Evolutionary conservation across 78 protist genomes (phyloP).

Genomic region (Dictyostelium capitatum): DNA sequence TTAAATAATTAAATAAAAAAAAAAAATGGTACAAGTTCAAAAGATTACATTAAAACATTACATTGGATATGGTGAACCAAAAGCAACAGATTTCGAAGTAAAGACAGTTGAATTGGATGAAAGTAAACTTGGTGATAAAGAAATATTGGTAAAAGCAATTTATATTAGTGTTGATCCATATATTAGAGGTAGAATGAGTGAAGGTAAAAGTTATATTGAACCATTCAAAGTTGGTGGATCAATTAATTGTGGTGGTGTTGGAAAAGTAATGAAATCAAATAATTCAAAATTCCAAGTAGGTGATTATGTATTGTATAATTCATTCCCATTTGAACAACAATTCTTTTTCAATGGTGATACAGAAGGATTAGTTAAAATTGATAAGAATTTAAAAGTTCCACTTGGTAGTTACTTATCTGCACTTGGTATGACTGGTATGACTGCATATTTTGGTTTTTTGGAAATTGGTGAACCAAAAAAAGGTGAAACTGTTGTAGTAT

Average conservation of each 20-base stretch:
- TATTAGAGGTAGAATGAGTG: slow-evolving; percentile 41
- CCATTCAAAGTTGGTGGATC: neutral
- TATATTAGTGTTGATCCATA: slow-evolving; percentile 42
- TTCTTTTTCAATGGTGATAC: too few relatives aligned
- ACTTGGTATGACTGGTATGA: slow-evolving; percentile 82
- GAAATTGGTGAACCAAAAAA: slow-evolving; percentile 75
- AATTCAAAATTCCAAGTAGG: slow-evolving; percentile 18
- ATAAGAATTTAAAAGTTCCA: neutral
- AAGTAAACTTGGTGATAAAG: neutral
- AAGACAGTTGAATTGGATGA: neutral
- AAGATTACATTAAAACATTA: neutral
- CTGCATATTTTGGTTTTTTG: slow-evolving; percentile 67
- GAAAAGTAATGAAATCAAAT: slow-evolving; percentile 20
- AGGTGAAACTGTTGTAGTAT: slow-evolving; percentile 83
- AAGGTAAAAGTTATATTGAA: neutral
- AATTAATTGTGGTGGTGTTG: slow-evolving; percentile 13
- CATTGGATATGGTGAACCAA: neutral
- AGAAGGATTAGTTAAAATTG: neutral
- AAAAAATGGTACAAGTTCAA: neutral
- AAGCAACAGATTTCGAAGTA: neutral
- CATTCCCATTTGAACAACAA: slow-evolving; percentile 28
- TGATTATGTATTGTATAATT: slow-evolving; percentile 16
- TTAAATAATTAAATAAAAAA: neutral
- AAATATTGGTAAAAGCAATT: slow-evolving; percentile 7
- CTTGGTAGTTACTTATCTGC: neutral